Evolutionary conservation across 768 basidiomycete genomes (phyloP).

Genomic region (Rhodosporidiobolus sp.): DNA sequence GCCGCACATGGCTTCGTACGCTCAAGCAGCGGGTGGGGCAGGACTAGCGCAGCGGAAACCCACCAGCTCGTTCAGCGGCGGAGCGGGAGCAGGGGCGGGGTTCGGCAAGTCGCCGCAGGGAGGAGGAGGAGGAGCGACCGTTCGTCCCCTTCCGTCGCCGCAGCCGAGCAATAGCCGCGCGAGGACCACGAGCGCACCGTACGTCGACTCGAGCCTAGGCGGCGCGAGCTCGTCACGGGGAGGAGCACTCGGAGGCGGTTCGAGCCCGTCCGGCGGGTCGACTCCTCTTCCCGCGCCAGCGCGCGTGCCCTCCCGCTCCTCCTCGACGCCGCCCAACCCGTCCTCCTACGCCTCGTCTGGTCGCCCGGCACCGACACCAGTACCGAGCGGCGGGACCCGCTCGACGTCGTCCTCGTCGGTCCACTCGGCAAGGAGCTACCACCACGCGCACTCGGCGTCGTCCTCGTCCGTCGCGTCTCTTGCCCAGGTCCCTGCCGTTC

Average conservation of each 20-base stretch:
- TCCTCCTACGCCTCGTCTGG: not conserved
- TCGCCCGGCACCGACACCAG: constrained; percentile 10
- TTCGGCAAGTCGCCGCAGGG: not conserved
- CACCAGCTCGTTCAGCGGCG: too few relatives aligned
- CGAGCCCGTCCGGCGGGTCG: not conserved
- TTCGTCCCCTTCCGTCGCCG: not conserved
- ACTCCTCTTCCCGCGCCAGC: constrained; percentile 1
- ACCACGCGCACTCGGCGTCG: constrained; percentile 6
- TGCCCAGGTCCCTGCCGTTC: not conserved
- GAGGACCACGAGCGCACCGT: constrained; percentile 4
- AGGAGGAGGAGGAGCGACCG: not conserved
- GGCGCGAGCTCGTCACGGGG: not conserved
- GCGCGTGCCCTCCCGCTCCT: constrained; percentile 17
- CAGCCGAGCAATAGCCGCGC: not conserved
- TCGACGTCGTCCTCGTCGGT: constrained; percentile 4
- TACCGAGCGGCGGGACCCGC: not conserved
- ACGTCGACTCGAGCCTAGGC: not conserved
- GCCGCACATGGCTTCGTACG: not conserved
- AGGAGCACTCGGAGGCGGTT: not conserved
- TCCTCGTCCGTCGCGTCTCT: not conserved
- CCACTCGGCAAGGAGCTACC: not conserved
- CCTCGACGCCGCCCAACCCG: constrained; percentile 12
- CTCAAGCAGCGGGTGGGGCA: too few relatives aligned
- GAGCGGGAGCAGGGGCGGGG: not conserved
- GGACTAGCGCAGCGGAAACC: too few relatives aligned